phyloP scores from a whole-genome alignment of 495 filamentous ascomycete genomes.

The Copromyces sp. region DNA sequence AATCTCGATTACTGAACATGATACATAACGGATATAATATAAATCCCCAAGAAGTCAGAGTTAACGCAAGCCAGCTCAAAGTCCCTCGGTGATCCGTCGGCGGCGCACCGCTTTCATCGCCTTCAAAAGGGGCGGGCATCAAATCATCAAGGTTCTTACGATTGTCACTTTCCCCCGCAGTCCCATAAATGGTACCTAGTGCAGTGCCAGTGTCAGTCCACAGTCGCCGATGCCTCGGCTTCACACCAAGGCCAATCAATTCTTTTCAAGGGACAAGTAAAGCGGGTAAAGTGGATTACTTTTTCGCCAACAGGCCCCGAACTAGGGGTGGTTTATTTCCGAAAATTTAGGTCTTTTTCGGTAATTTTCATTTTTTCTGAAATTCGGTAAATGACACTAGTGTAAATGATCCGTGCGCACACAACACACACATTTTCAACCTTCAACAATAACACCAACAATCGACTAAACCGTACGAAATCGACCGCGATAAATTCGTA shows the following conservation, averaged over 20 bases:
- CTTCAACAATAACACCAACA: no score
- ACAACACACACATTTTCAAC: no score
- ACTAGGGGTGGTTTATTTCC: no score
- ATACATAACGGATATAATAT: background rate
- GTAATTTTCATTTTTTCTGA: no score
- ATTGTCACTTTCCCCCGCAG: background rate
- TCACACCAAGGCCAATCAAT: background rate
- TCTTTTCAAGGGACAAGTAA: background rate
- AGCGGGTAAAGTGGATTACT: background rate
- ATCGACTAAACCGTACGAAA: no score
- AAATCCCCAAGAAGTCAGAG: background rate
- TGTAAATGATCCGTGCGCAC: no score
- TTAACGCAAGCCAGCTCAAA: background rate
- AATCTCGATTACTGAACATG: background rate
- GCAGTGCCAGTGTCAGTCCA: background rate
- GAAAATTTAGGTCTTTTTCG: no score
- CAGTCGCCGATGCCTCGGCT: background rate
- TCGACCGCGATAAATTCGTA: no score
- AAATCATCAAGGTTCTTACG: background rate
- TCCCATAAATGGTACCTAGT: background rate
- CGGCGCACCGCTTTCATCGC: background rate
- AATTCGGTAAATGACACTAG: no score
- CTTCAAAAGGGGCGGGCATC: background rate
- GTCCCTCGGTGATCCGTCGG: background rate
- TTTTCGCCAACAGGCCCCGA: no score